Base-by-base conservation (phyloP, 768 basidiomycete species). In the Russula emetica region DNA sequence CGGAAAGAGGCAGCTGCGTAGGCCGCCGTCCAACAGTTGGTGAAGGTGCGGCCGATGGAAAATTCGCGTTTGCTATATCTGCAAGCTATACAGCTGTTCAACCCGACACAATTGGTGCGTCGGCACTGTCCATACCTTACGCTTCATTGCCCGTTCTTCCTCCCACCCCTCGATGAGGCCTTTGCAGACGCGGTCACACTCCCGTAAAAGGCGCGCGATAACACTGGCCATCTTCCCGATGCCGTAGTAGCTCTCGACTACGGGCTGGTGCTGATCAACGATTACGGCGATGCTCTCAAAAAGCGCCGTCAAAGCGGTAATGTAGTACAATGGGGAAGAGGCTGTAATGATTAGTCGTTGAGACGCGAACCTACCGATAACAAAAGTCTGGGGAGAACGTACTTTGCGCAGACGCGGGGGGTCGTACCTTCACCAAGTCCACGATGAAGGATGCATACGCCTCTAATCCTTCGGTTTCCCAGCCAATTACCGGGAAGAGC, bases 161-260 rank as follows among this genome's bases (percentile, higher is more conserved):
- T 90, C 90, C 96, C 97, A 99, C 22, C 87, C 84, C 51, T 85
- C 84, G 5, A 93, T 76, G 1, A 96, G 78, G 28, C 80, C 80
- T 68, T 84, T 82, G 0, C 92, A 86, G 20, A 96, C 89, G 36
- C 86, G 80, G 74, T 98, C 96, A 59, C 90, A 91, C 72, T 98
- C 95, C 61, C 86, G 83, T 54, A 97, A 74, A 9, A 99, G 78
- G 49, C 86, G 81, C 26, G 80, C 77, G 2, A 94, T 83, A 14
- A 96, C 93, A 40, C 76, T 82, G 47, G 80, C 77, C 96, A 98
- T 98, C 73, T 89, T 88, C 0, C 93, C 90, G 10, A 74, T 69
- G 0, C 97, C 97, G 70, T 99, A 99, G 75, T 99, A 98, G 76
- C 97, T 98, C 72, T 98, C 96, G 1, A 99, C 95, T 5, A 99